Base-by-base conservation (phyloP, 2,329 filamentous ascomycete genomes). In the Botryosphaeria agaves region DNA sequence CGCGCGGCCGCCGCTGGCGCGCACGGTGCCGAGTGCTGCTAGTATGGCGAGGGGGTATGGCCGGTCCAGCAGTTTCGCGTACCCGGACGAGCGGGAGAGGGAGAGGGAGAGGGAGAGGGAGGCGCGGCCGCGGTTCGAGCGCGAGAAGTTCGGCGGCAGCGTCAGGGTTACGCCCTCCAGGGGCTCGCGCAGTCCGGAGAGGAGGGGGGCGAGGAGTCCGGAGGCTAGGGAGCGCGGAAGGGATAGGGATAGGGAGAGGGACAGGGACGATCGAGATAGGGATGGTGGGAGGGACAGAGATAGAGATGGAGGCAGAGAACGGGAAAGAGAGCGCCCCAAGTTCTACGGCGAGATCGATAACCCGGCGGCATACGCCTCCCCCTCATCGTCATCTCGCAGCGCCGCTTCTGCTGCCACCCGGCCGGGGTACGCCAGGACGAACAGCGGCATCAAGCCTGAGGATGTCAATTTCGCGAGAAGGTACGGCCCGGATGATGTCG, bases 1-100 rank as follows among this genome's bases (percentile, higher is more conserved):
- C 9, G 12, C 9, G 3, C 21, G 21, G 7, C 46, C 49, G 23
- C 48, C 48, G 18, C 36, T 52, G 3, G 36, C 38, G 18, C 43
- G 41, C 37, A 5, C 34, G 26, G 25, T 41, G 39, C 33, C 37
- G 29, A 12, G 26, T 2, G n/a, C 29, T 18, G 12, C 19, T n/a
- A n/a, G n/a, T n/a, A n/a, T 43, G 47, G 14, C 43, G 47, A 17
- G 41, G 48, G 21, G 31, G 40, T 19, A 23, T 12, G 9, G 4
- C 3, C 21, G 7, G 7, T 9, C 21, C 21, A 12, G 21, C 21
- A 12, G 9, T 12, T 12, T 23, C 21, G 21, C 21, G 9, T 12
- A 23, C 21, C 3, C 4, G 9, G 7, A 12, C 21, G 21, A 7
- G 4, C 7, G 12, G 21, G 21, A 23, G 21, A 9, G 7, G 9